Evolutionary conservation across 164 flowering plant genomes (phyloP), one percentile per base, ranked within the genome.

Genomic region (Stephania yunnanensis): DNA sequence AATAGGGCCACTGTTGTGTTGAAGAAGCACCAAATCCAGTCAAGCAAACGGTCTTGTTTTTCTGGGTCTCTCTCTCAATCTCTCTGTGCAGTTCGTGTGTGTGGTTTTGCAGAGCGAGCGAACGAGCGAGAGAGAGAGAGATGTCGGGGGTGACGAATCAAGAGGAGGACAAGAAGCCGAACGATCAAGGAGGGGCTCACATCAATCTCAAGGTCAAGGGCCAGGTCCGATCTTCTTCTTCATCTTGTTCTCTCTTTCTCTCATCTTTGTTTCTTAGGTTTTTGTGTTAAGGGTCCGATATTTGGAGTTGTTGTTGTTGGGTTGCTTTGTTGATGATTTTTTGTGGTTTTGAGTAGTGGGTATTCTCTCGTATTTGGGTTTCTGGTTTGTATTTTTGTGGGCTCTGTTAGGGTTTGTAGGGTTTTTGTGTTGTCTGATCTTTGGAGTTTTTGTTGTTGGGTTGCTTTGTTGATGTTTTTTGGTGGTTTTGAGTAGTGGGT

Each of bases 191-290:
- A 70, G 58, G 80, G 5, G 88, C 77, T 68, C 87, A 86, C 63
- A 87, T 87, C 76, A 87, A 87, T 65, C 88, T 87, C 81, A 87
- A 87, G 69, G 90, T 87, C 74, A 86, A 86, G 71, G 85, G 90
- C 46, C 88, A 87, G 90, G 90, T 87, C 10, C 68, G 75, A 22
- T 66, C 68, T 17, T 71, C 30, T 74, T 74, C 69, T 75, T 53
- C 52, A 12, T 69, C 17, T 6, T 68, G 3, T 3, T 68, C 44
- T 36, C 9, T 50, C 6, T 50, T 50, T 50, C 9, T 25, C 25
- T 25, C 25, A 25, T 50, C 2, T 50, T 2, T 58, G 63, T 1
- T 11, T 55, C 17, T 55, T 55, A 11, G 6, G 17, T 0, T 55
- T 55, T 55, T 55, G 19, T 12, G 25, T 25, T 0, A 25, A 0